Conservation (phyloP, 73 alveolate genomes). For the Paramecium sexaurelia region DNA sequence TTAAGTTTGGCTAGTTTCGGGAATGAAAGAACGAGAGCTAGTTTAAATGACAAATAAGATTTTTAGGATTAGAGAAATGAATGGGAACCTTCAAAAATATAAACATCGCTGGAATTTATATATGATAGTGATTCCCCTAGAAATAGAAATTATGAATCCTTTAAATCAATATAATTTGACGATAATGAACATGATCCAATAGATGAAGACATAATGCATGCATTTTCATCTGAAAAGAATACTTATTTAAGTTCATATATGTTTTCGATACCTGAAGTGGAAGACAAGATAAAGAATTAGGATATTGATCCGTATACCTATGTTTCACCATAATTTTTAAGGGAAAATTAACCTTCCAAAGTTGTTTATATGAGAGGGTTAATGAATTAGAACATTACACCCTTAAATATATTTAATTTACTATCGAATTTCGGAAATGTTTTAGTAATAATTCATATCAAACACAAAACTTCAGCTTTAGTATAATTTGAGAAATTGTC, state of each 20-base stretch:
- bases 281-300: neutral
- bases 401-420: constrained; percentile 61
- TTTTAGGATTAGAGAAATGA: neutral
- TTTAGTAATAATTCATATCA: constrained; percentile 28
- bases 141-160: neutral
- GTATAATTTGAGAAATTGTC: constrained; percentile 52
- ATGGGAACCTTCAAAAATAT: constrained; percentile 24
- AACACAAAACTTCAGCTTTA: constrained; percentile 54
- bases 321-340: constrained; percentile 49
- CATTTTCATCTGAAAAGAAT: neutral
- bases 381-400: neutral
- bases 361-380: constrained; percentile 66
- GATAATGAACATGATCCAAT: constrained; percentile 39
- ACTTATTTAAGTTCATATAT: neutral
- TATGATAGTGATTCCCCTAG: neutral
- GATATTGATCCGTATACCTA: constrained; percentile 63
- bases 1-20: neutral
- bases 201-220: neutral
- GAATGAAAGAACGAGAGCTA: constrained; percentile 8
- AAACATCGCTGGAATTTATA: constrained; percentile 22
- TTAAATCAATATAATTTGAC: constrained; percentile 27
- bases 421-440: constrained; percentile 66
- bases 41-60: neutral
- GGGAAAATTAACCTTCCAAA: constrained; percentile 60
- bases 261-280: constrained; percentile 22